Evolutionary conservation across 169 alveolate species (phyloP).

Genomic region (Theileria orientalis): DNA sequence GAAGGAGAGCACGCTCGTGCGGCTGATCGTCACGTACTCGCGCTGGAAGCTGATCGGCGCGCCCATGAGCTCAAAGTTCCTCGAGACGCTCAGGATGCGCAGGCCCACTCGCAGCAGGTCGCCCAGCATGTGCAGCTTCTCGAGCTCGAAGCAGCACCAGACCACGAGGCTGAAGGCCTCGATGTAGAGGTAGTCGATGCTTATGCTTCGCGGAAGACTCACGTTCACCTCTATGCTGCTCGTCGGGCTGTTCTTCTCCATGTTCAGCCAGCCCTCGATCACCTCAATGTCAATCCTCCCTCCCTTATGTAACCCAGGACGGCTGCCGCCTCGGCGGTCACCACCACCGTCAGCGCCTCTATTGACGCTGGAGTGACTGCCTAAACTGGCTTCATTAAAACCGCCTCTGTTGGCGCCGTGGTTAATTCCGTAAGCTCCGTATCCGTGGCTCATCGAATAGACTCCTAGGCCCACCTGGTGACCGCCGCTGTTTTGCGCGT

Average conservation of each 20-base stretch:
- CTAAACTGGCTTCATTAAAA: no score
- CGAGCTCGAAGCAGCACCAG: constrained; percentile 82
- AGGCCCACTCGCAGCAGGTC: constrained; percentile 81
- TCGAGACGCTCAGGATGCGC: constrained; percentile 73
- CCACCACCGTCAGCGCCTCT: no score
- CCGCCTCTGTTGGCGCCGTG: no score
- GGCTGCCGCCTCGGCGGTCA: no score
- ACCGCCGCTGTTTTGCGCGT: not conserved
- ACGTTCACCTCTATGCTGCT: constrained; percentile 37
- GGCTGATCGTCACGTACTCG: constrained; percentile 72
- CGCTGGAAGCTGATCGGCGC: constrained; percentile 81
- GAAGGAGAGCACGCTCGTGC: constrained; percentile 77
- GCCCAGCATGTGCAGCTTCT: constrained; percentile 80
- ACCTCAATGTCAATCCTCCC: constrained; percentile 22
- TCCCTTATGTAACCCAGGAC: no score
- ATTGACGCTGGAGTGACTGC: not conserved
- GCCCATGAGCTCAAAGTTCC: constrained; percentile 76
- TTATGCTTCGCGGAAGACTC: constrained; percentile 73
- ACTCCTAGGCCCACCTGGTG: not conserved
- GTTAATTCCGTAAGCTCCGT: no score
- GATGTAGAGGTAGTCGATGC: constrained; percentile 73
- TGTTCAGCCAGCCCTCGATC: constrained; percentile 54
- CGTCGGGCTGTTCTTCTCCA: constrained; percentile 28
- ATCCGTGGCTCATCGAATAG: not conserved
- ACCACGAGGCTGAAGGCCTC: constrained; percentile 73